Evolutionary conservation across 2,329 filamentous ascomycete genomes (phyloP).

Genomic region (Penicillium sp.): DNA sequence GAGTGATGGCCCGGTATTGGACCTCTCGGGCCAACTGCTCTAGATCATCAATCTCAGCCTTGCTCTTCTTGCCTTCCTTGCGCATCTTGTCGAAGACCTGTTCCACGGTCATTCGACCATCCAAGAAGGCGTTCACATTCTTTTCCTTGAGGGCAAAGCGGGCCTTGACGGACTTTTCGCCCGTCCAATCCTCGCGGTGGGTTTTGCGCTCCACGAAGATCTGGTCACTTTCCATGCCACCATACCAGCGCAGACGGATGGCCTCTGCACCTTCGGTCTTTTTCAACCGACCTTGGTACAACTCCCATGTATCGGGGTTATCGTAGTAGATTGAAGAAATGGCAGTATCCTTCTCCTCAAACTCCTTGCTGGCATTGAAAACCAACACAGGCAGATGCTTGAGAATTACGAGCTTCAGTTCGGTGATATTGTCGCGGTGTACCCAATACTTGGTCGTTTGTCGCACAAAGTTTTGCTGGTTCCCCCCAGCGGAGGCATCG

Average conservation of each 20-base stretch:
- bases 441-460: constrained; percentile 99
- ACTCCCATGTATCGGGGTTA: constrained; percentile 85
- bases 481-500: constrained; percentile 83
- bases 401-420: constrained; percentile 93
- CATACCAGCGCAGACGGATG: constrained; percentile 94
- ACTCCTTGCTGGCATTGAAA: constrained; percentile 96
- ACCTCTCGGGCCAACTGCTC: constrained; percentile 86
- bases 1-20: constrained; percentile 85
- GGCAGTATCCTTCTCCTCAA: constrained; percentile 80
- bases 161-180: constrained; percentile 97
- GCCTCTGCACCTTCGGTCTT: constrained; percentile 98
- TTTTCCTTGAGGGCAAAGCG: constrained; percentile 95
- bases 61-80: constrained; percentile 88
- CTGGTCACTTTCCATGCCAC: constrained; percentile 88
- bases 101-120: constrained; percentile 74
- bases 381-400: constrained; percentile 96
- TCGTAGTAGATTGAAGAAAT: constrained; percentile 99
- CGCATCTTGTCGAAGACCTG: constrained; percentile 95
- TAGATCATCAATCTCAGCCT: constrained; percentile 82
- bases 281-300: constrained; percentile 90
- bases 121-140: constrained; percentile 86
- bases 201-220: constrained; percentile 98
- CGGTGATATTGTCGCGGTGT: constrained; percentile 95
- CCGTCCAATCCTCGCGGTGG: constrained; percentile 97
- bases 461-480: constrained; percentile 90